Base-by-base conservation (phyloP, 164 flowering plant species). In the Cinnamomum micranthum region DNA sequence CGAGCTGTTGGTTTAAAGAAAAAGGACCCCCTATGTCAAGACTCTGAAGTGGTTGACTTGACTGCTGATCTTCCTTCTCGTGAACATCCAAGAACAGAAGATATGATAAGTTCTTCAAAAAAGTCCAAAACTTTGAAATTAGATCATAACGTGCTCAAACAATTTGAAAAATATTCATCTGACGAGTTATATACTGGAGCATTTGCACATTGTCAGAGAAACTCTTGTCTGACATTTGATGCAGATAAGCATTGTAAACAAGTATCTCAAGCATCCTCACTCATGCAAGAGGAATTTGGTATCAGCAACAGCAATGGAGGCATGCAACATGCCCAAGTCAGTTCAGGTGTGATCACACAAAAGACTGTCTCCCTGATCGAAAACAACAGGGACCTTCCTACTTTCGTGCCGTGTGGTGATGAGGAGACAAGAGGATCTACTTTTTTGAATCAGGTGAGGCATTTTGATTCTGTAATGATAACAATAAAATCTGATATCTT, bases 371-470 rank as follows among this genome's bases (percentile, higher is more conserved):
- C 47, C 66, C 66, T 58, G 19, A 28, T 51, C 52, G 81, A 80
- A 65, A 79, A 82, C 74, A 33, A 70, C 68, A 77, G 80, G 74
- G 82, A 65, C 51, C 60, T 35, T 47, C 74, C 79, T 50, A 70
- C 68, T 71, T 58, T 84, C 71, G 71, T 31, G 51, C 50, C 84
- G 67, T 47, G 72, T 75, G 77, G 72, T 52, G 81, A 77, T 63
- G 85, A 80, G 76, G 92, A 91, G 83, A 80, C 81, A 22, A 86
- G 69, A 76, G 99, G 92, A 76, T 81, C 94, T 76, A 80, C 81
- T 72, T 95, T 91, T 83, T 84, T 95, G 74, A 72, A 71, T 64
- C 91, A 95, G 98, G 99, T 94, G 58, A 77, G 41, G 23, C 74
- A 27, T 33, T 51, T 35, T 67, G 55, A 41, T 50, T 22, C 50